A percentile compares a stretch with the other conserved stretches of the same genome.
Conservation (phyloP, 2,329 filamentous ascomycete genomes). For the Colletotrichum lentis region DNA sequence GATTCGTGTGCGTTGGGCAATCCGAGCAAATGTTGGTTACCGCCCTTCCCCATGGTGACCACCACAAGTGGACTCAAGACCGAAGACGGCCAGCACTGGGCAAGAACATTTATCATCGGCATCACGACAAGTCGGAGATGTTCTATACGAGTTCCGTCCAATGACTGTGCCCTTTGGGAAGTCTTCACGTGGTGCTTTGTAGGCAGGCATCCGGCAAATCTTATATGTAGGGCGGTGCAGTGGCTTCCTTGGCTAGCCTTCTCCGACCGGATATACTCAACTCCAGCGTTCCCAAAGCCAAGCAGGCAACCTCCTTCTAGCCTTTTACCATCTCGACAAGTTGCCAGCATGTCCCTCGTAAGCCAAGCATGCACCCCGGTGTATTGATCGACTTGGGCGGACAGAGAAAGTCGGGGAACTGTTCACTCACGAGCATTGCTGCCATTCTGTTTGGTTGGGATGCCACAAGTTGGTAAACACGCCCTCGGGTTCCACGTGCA, state of each 20-base stretch:
- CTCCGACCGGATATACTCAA: slow-evolving; percentile 32
- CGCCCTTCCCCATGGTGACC: background rate
- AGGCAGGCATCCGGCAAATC: background rate
- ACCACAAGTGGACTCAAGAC: background rate
- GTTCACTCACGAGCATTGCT: slow-evolving; percentile 3
- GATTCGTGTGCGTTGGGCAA: background rate
- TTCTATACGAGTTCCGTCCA: background rate
- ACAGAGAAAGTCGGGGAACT: slow-evolving; percentile 26
- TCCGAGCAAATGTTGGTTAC: background rate
- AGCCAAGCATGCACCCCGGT: slow-evolving; percentile 4
- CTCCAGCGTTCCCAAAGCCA: slow-evolving; percentile 2
- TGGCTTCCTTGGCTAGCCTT: background rate
- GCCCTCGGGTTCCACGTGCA: slow-evolving; percentile 23
- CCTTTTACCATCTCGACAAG: slow-evolving; percentile 1
- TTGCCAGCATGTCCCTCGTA: slow-evolving; percentile 9
- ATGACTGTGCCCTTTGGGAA: background rate
- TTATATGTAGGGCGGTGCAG: background rate
- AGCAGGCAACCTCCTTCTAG: background rate
- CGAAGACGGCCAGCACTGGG: background rate
- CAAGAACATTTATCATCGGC: background rate
- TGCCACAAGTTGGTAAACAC: slow-evolving; percentile 10
- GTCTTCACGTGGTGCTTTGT: background rate
- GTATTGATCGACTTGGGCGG: background rate
- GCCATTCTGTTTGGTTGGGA: slow-evolving; percentile 14
- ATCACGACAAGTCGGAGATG: background rate